Conservation (phyloP, 2,329 filamentous ascomycete genomes). For the Diaporthe sp. region DNA sequence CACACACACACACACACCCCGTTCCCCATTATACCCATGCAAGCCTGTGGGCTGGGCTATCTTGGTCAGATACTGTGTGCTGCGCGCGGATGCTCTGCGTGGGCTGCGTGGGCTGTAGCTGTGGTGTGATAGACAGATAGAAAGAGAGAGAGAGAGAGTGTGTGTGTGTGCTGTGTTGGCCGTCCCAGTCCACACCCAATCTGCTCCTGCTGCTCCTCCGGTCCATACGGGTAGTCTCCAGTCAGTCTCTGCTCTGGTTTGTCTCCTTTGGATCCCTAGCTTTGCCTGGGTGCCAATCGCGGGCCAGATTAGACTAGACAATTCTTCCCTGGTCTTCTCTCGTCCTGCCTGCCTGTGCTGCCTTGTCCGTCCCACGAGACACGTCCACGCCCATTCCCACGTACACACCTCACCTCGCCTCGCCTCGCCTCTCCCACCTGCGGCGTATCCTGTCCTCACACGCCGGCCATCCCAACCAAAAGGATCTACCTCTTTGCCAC, state of each 20-base stretch:
- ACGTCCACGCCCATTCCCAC: constrained; percentile 11
- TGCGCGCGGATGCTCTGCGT: not conserved
- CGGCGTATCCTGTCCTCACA: not conserved
- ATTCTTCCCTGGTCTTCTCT: constrained; percentile 28
- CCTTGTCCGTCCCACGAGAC: constrained; percentile 12
- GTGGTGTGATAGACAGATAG: not conserved
- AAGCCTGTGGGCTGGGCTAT: not conserved
- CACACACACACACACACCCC: too few species aligned
- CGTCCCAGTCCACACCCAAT: not conserved
- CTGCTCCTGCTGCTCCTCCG: constrained; percentile 15
- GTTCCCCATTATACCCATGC: not conserved
- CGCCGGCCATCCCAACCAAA: not conserved
- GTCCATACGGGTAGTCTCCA: not conserved
- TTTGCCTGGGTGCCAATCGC: constrained; percentile 1
- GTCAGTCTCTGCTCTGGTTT: not conserved
- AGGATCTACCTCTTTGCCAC: not conserved
- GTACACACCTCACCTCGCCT: not conserved
- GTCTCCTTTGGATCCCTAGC: constrained; percentile 24
- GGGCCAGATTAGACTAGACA: not conserved
- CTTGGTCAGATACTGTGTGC: not conserved
- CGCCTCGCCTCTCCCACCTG: not conserved
- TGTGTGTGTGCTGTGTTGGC: constrained; percentile 10
- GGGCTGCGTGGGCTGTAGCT: not conserved
- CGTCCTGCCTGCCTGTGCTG: constrained; percentile 13
- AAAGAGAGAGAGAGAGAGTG: too few species aligned